Evolutionary conservation across 306 rosid genomes (phyloP).

Genomic region (Phaseolus lunatus): DNA sequence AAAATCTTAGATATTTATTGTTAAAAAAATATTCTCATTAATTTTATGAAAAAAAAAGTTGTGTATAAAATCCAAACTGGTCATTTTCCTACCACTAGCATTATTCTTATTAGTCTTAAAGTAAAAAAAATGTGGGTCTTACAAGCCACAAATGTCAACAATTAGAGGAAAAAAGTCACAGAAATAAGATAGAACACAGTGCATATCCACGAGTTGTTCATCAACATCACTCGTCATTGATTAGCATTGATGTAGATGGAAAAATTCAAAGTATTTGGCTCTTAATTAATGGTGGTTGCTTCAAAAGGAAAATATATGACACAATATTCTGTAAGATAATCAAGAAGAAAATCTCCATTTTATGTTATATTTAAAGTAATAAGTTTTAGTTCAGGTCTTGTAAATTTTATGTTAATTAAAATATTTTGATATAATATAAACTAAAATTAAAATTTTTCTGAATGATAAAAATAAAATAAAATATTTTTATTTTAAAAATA

Average conservation of each 20-base stretch:
- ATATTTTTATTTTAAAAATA: too few species aligned
- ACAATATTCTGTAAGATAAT: neutral
- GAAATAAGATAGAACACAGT: neutral
- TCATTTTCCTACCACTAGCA: neutral
- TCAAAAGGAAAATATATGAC: neutral
- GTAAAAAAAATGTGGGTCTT: neutral
- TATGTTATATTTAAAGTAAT: too few species aligned
- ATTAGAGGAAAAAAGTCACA: neutral
- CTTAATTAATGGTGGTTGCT: neutral
- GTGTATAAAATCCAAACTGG: neutral
- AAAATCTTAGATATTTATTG: too few species aligned
- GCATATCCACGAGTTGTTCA: slow-evolving; percentile 23
- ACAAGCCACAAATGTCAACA: neutral
- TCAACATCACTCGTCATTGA: slow-evolving; percentile 13
- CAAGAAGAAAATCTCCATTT: neutral
- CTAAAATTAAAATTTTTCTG: too few species aligned
- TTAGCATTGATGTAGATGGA: neutral
- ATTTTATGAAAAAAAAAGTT: neutral
- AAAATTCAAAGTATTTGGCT: neutral
- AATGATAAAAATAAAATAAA: too few species aligned
- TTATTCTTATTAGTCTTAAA: neutral
- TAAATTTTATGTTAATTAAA: too few species aligned
- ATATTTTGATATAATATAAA: too few species aligned
- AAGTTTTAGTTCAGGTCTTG: too few species aligned
- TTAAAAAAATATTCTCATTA: neutral